These are phyloP conservation scores for Perilla frutescens DNA, from an alignment of 257 asterid species.

Conservation along the genomic window DNA sequence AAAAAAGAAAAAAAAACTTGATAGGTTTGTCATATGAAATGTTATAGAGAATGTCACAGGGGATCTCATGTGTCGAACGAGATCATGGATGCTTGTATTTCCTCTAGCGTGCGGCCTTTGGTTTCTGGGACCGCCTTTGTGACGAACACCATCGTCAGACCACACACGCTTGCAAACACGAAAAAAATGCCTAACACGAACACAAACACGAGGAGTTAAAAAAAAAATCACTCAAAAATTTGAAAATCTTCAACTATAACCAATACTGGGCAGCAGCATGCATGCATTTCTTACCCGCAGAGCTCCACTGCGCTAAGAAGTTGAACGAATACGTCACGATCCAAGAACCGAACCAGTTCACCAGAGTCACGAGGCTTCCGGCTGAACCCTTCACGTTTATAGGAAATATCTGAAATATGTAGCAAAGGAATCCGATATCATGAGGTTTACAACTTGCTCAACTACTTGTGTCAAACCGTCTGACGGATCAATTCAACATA, in stretches of 20 bases:
- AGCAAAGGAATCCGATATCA: conserved; percentile 10
- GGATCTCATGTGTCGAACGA: conserved; percentile 31
- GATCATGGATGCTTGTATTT: conserved; percentile 73
- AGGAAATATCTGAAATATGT: conserved; percentile 68
- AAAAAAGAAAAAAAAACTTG: too few relatives aligned
- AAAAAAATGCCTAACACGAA: conserved; percentile 68
- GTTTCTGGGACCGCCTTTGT: conserved; percentile 82
- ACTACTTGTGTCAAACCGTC: neutral
- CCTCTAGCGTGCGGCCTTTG: conserved; percentile 82
- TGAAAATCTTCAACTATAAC: neutral
- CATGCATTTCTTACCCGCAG: conserved; percentile 55
- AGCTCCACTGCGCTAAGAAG: conserved; percentile 76
- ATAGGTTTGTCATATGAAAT: too few relatives aligned
- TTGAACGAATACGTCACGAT: conserved; percentile 75
- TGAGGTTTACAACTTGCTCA: neutral
- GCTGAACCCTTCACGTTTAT: conserved; percentile 84
- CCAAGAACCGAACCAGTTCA: conserved; percentile 91
- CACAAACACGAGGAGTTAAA: neutral
- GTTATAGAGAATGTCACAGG: too few relatives aligned
- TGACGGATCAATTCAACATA: too few relatives aligned
- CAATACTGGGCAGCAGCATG: neutral
- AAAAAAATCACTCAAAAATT: neutral
- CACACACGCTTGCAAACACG: conserved; percentile 64
- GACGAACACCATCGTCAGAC: conserved; percentile 60
- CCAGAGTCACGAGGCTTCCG: conserved; percentile 85